Percentiles rank a stretch among this genome's conserved stretches.
Conservation (phyloP, 164 flowering plant genomes). For the Sextonia rubra region DNA sequence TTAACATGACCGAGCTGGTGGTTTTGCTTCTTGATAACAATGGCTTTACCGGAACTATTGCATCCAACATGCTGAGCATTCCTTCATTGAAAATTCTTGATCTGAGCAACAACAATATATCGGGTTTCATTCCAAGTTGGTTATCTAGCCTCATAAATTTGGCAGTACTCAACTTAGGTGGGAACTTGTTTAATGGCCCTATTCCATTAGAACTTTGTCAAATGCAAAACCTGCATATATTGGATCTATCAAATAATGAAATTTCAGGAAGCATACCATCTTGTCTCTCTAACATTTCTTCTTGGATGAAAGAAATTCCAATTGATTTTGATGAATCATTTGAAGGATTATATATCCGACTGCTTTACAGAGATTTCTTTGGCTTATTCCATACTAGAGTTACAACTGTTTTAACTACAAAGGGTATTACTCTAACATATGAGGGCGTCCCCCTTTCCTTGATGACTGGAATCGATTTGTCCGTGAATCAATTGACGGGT, state of each 20-base stretch:
- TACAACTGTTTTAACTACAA: too few relatives aligned
- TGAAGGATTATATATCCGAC: too few relatives aligned
- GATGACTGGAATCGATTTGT: not conserved
- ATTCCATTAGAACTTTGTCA: constrained; percentile 3
- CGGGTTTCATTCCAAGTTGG: constrained; percentile 7
- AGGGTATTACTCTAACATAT: too few relatives aligned
- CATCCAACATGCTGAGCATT: not conserved
- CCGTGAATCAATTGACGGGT: constrained; percentile 1
- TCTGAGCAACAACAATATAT: not conserved
- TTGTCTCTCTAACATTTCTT: not conserved
- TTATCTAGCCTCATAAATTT: not conserved
- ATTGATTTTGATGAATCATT: not conserved
- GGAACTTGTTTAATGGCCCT: not conserved
- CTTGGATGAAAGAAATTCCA: not conserved
- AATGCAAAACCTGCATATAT: constrained; percentile 1
- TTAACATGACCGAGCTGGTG: not conserved
- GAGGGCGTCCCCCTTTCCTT: too few relatives aligned
- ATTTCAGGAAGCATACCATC: not conserved
- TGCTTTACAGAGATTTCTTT: too few relatives aligned
- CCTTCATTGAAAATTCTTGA: not conserved
- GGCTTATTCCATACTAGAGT: too few relatives aligned
- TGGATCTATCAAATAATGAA: constrained; percentile 2
- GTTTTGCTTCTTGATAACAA: not conserved
- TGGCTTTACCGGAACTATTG: not conserved
- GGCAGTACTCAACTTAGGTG: not conserved